A percentile compares a stretch with the other conserved stretches of the same genome.
Conservation (phyloP, 2,329 filamentous ascomycete genomes). For the Colletotrichum euphorbiae region DNA sequence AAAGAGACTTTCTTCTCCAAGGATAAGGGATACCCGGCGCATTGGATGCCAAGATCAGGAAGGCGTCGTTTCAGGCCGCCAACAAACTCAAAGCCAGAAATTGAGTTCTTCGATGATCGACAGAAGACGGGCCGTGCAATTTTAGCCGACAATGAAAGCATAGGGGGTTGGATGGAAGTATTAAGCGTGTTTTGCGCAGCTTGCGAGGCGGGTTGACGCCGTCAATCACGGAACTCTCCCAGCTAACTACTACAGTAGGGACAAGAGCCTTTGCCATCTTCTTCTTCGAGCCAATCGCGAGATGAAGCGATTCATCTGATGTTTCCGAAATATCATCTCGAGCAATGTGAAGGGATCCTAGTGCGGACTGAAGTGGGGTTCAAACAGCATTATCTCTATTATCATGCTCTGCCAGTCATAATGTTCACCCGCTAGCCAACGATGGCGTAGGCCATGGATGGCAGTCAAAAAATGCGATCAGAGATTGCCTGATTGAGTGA, state of each 20-base stretch:
- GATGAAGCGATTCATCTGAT: not conserved
- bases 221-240: not conserved
- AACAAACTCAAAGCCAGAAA: constrained; percentile 15
- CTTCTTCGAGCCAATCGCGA: not conserved
- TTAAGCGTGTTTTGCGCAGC: not conserved
- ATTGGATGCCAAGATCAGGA: constrained; percentile 28
- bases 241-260: not conserved
- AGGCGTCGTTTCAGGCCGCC: constrained; percentile 25
- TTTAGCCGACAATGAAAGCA: not conserved
- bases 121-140: not conserved
- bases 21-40: not conserved
- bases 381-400: no score
- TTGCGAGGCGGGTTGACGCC: not conserved
- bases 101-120: constrained; percentile 6
- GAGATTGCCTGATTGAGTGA: no score
- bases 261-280: not conserved
- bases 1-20: not conserved
- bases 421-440: no score
- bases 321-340: constrained; percentile 35
- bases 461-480: no score
- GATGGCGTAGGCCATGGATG: no score
- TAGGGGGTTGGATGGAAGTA: not conserved
- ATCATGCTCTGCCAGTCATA: no score
- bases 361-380: constrained; percentile 21
- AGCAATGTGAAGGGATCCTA: constrained; percentile 44